A percentile compares a stretch with the other conserved stretches of the same genome.
Evolutionary conservation across 495 filamentous ascomycete species (phyloP).

Genomic region (Cenococcum geophilum): DNA sequence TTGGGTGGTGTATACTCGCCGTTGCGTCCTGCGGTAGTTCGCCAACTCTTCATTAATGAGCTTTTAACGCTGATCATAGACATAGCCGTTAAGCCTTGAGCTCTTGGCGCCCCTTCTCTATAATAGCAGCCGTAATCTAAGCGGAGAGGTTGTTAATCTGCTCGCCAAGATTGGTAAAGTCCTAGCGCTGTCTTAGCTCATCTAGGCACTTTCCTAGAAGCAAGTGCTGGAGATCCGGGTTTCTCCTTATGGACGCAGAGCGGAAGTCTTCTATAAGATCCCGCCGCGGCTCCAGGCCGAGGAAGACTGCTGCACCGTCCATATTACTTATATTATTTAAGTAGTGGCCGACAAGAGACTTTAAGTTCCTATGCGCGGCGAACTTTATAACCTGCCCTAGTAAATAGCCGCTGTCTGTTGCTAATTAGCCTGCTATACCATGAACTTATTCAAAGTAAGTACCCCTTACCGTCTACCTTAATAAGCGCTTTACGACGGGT

Average conservation of each 20-base stretch:
- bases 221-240: neutral
- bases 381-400: conserved; percentile 29
- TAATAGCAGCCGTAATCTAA: neutral
- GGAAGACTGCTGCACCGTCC: conserved; percentile 17
- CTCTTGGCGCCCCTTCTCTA: neutral
- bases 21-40: neutral
- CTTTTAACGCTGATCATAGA: conserved; percentile 1
- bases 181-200: neutral
- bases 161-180: conserved; percentile 1
- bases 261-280: neutral
- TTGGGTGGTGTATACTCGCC: neutral
- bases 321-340: conserved; percentile 27
- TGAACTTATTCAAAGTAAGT: conserved; percentile 2
- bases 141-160: neutral
- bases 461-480: conserved; percentile 15
- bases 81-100: neutral
- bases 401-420: conserved; percentile 25
- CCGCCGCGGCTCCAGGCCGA: neutral
- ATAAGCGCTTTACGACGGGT: conserved; percentile 21
- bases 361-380: conserved; percentile 22
- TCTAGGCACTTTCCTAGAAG: neutral
- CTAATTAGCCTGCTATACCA: conserved; percentile 17
- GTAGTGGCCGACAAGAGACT: conserved; percentile 25
- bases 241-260: neutral
- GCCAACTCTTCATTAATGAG: neutral